Base-by-base conservation (phyloP, 192 early-diverging fungal genomes). In the Jimgerdemannia lactiflua region DNA sequence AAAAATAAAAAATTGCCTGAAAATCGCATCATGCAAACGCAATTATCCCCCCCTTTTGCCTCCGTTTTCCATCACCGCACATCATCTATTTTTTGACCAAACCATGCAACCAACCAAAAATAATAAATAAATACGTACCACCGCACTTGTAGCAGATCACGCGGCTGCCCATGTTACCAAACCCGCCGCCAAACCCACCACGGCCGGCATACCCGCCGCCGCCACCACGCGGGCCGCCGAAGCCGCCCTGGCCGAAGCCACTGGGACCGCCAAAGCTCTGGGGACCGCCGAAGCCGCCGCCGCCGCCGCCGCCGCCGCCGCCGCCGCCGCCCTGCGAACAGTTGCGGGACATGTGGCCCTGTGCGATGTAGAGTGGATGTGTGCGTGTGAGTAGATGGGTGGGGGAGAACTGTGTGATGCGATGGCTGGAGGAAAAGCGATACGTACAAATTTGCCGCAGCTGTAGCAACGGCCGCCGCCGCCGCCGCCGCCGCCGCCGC, bases 111-210 rank as follows among this genome's bases (percentile, higher is more conserved):
- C 29, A 29, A 29, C 29, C 29, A 29, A 29, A 68, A 20, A 10
- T 18, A 39, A 14, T 68, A 68, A 20, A 41, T 4, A 14, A 7
- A 65, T 11, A 75, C 74, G 7, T 43, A 75, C 74, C 82, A 65
- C 87, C 84, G 54, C 87, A 89, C 49, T 89, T 85, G 78, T 84
- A 85, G 54, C 87, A 89, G 39, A 84, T 73, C 4, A 87, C 65
- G 4, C 79, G 80, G 39, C 66, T 42, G n/a, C 54, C 49, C 67
- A 67, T 68, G 39, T 14, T 43, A 17, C 72, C 63, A 4, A 49
- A 19, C 1, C 64, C 63, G 43, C 72, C 49, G 6, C 4, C 54
- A 69, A 42, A 77, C 71, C 79, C 75, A 40, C 72, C 76, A 49
- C 78, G 70, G 4, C 77, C 77, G 4, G 63, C 54, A 11, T 70